phyloP scores from a whole-genome alignment of 139 green algal genomes.

The Chlorella sp. region DNA sequence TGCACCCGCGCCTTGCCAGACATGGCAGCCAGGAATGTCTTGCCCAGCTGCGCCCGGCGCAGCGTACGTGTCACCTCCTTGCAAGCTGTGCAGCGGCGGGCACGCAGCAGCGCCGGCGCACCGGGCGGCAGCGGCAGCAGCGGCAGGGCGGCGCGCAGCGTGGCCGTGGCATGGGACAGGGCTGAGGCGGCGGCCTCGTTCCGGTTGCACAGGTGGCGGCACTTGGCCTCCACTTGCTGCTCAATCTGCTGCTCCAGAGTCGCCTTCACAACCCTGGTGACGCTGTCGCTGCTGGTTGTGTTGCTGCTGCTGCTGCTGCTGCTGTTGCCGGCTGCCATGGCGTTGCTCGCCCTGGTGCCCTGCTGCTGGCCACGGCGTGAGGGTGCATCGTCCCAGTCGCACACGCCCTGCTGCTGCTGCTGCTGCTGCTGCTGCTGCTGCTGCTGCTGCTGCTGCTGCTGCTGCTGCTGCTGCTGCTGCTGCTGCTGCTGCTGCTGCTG shows the following conservation, averaged over 20 bases:
- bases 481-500: constrained; percentile 10
- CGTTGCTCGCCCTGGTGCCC: background rate
- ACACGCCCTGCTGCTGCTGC: background rate
- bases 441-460: constrained; percentile 3
- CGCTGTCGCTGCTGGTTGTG: too few relatives aligned
- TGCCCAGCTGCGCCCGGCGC: constrained; percentile 9
- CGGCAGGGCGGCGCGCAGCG: constrained; percentile 47
- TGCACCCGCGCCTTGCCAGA: background rate
- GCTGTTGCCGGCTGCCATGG: too few relatives aligned
- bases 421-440: background rate
- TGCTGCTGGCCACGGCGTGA: background rate
- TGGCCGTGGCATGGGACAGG: background rate
- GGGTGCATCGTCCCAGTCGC: background rate
- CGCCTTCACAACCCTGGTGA: background rate
- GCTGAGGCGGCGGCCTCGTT: background rate
- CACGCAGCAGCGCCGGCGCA: constrained; percentile 42
- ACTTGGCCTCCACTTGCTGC: constrained; percentile 25
- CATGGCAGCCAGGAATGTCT: background rate
- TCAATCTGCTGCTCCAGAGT: constrained; percentile 4
- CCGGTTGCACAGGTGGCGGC: background rate
- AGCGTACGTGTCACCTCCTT: constrained; percentile 41
- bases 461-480: background rate
- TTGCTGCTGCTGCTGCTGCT: too few relatives aligned
- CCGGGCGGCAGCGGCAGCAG: constrained; percentile 43
- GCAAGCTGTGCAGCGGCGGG: constrained; percentile 41